phyloP scores from a whole-genome alignment of 495 filamentous ascomycete genomes.

The Tuber umbilicatum region DNA sequence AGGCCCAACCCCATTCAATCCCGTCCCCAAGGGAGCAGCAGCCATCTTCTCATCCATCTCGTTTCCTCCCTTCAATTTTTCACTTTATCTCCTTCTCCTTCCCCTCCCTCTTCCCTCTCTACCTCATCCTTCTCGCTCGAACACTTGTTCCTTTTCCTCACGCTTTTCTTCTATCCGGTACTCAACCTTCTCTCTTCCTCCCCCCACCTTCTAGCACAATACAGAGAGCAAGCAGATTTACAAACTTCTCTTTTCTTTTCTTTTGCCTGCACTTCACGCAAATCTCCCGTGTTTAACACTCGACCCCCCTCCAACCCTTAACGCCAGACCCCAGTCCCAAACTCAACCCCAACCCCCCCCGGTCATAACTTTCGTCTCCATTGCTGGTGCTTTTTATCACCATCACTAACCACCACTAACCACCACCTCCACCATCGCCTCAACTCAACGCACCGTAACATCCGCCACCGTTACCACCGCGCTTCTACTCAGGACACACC shows the following conservation, averaged over 20 bases:
- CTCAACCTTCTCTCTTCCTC: slow-evolving; percentile 3
- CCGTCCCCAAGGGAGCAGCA: slow-evolving; percentile 12
- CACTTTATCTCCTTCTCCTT: slow-evolving; percentile 2
- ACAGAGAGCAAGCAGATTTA: neutral
- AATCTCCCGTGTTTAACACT: slow-evolving; percentile 4
- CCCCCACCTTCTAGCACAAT: neutral
- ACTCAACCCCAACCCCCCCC: neutral
- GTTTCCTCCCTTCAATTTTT: slow-evolving; percentile 18
- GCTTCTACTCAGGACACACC: slow-evolving; percentile 22
- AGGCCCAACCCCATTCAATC: slow-evolving; percentile 6
- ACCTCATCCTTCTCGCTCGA: slow-evolving; percentile 23
- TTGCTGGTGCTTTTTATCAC: neutral
- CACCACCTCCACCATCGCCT: slow-evolving; percentile 25
- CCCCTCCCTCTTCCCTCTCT: slow-evolving; percentile 22
- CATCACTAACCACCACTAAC: slow-evolving; percentile 2
- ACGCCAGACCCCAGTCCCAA: neutral
- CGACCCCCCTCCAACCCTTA: neutral
- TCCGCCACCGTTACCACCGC: slow-evolving; percentile 19
- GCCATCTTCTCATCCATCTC: slow-evolving; percentile 30
- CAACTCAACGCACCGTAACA: slow-evolving; percentile 25
- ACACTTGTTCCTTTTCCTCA: slow-evolving; percentile 1
- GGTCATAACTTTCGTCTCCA: neutral
- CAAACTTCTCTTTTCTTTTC: slow-evolving; percentile 4
- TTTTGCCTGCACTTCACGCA: slow-evolving; percentile 2
- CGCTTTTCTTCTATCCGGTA: neutral